Evolutionary conservation across 1,284 basidiomycete genomes (phyloP), one percentile per base, ranked within the genome.

Genomic region (Anthracocystis walkeri): DNA sequence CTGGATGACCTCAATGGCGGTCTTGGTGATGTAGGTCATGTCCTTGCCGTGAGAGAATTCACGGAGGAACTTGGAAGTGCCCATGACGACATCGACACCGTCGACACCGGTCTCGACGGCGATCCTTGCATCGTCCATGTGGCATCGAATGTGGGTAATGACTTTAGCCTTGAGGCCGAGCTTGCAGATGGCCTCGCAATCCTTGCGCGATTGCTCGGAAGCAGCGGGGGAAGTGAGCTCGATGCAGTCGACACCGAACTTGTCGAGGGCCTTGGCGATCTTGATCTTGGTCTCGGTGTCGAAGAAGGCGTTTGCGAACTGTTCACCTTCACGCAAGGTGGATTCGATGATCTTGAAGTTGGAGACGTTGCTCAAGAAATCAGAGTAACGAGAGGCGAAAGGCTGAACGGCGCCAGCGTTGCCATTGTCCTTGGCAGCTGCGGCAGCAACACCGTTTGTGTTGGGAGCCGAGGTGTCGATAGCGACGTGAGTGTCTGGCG

Each of bases 1-100:
- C 85, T 97, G 91, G 87, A 99, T 99, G 82, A 99, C 97, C 87
- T 98, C 96, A 84, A 98, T 95, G 71, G 96, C 87, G 56, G 85
- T 93, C 90, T 97, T 98, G 89, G 97, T 97, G 88, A 99, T 99
- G 89, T 98, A 99, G 58, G 94, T 89, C 94, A 99, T 99, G 87
- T 99, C 97, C 90, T 99, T 99, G 83, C 97, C 97, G 87, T 99
- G 97, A 48, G 96, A 98, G 89, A 96, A 98, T 87, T 99, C 95
- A 78, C 97, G 92, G 63, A 99, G 90, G 91, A 98, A 99, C 63
- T 95, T 97, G 46, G 95, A 97, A 2, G 97, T 99, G 58, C 97
- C 97, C 82, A 99, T 99, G 86, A 99, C 97, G 81, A 99, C 95
- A 86, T 99, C 97, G 79, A 99, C 97, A 86, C 97, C 97, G 86